Percentiles rank a stretch among this genome's conserved stretches.
Evolutionary conservation across 768 basidiomycete genomes (phyloP).

Genomic region (Calocybe indica): DNA sequence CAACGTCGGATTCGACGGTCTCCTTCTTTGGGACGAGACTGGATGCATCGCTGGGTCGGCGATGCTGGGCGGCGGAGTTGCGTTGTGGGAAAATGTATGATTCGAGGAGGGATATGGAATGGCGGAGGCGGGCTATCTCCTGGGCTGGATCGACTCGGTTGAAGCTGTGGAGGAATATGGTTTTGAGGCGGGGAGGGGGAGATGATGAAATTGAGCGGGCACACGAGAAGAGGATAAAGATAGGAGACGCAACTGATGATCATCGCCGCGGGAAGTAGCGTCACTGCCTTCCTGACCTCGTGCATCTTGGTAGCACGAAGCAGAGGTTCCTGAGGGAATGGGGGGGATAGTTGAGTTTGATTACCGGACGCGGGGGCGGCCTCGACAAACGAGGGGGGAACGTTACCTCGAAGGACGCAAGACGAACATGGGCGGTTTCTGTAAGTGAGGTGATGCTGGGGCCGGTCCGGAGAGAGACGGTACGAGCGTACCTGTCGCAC

Average conservation of each 20-base stretch:
- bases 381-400: not conserved
- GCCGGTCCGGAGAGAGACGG: slow-evolving; percentile 1
- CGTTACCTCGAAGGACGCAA: slow-evolving; percentile 70
- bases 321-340: slow-evolving; percentile 57
- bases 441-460: slow-evolving; percentile 11
- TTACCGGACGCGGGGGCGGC: no score
- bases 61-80: slow-evolving; percentile 16
- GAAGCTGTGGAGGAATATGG: slow-evolving; percentile 22
- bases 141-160: slow-evolving; percentile 55
- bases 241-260: slow-evolving; percentile 36
- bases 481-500: slow-evolving; percentile 62
- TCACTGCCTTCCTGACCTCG: slow-evolving; percentile 55
- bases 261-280: slow-evolving; percentile 50
- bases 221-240: slow-evolving; percentile 10
- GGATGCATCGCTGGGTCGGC: slow-evolving; percentile 30
- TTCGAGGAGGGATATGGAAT: slow-evolving; percentile 64
- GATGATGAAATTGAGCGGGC: slow-evolving; percentile 5
- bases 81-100: slow-evolving; percentile 41
- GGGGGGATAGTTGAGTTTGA: not conserved
- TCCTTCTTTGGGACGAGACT: slow-evolving; percentile 50
- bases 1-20: slow-evolving; percentile 36
- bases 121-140: slow-evolving; percentile 63
- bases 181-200: slow-evolving; percentile 11
- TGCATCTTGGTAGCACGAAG: slow-evolving; percentile 75
- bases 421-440: slow-evolving; percentile 88